Evolutionary conservation across 768 basidiomycete species (phyloP), one percentile per base, ranked within the genome.

Genomic region (Rhodotorula kratochvilovae): DNA sequence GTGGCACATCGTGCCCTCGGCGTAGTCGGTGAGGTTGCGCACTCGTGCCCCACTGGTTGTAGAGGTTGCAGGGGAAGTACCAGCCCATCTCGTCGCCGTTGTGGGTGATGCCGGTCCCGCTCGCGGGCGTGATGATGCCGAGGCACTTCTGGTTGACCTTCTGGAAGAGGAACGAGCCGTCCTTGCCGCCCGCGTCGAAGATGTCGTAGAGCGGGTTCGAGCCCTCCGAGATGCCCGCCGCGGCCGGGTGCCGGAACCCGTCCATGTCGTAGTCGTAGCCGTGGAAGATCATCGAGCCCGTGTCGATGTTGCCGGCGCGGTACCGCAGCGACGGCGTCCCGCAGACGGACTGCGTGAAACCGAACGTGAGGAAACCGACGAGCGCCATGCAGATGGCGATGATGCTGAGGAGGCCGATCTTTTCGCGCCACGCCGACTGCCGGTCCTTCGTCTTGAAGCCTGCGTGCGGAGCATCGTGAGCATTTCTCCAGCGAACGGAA

Each of bases 1-100:
- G 80, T 99, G 96, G 74, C 96, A 99, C 66, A 85, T 87, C 27
- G 85, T 87, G 43, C 81, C 80, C 13, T 80, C 75, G 43, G 86
- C 86, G 76, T 92, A 92, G 45, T 83, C 85, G 1, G 90, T 90
- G 36, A 85, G 72, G 79, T 97, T 94, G 72, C 84, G 83, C 2
- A 84, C 82, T 81, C 19, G 79, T 86, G 11, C 88, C 87, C 73
- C 83, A 84, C 81, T 94, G 93, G 75, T 87, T 85, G 82, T 84
- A 89, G 56, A 95, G 81, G 78, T 99, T 98, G 84, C 96, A 99
- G 2, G 96, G 96, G 81, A 98, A 96, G 80, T 97, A 97, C 94
- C 94, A 98, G 72, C 91, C 90, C 77, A 92, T 80, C 58, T 83
- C 78, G 61, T 87, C 86, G 13, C 79, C 84, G 45, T 86, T 85